These are phyloP conservation scores for Lyophyllum atratum DNA, from an alignment of 768 basidiomycete species.

Conservation along the genomic window DNA sequence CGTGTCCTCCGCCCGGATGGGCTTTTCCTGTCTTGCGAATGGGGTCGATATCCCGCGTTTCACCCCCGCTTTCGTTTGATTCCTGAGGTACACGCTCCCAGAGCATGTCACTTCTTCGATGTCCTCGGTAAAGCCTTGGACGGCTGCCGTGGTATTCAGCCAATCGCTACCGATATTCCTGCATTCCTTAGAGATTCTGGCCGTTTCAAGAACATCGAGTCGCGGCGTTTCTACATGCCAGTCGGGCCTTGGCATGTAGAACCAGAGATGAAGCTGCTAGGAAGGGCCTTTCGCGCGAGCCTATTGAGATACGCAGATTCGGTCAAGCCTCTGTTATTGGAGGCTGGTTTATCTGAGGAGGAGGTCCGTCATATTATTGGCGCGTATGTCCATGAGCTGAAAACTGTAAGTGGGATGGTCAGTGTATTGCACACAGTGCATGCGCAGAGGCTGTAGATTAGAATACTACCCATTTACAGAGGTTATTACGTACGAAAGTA, in stretches of 20 bases:
- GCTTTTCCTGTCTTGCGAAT: conserved; percentile 67
- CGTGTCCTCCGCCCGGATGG: conserved; percentile 74
- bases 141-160: conserved; percentile 35
- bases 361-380: conserved; percentile 41
- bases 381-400: conserved; percentile 49
- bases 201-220: conserved; percentile 42
- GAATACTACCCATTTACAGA: neutral
- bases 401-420: conserved; percentile 47
- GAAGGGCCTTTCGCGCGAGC: conserved; percentile 39
- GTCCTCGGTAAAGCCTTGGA: conserved; percentile 36
- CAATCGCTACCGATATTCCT: conserved; percentile 39
- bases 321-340: conserved; percentile 46
- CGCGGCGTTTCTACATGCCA: conserved; percentile 41
- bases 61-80: conserved; percentile 29
- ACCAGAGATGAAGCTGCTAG: conserved; percentile 35
- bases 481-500: neutral
- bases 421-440: conserved; percentile 51
- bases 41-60: conserved; percentile 46
- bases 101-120: conserved; percentile 37
- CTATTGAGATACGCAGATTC: conserved; percentile 48
- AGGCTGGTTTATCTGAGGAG: conserved; percentile 35
- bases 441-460: conserved; percentile 26
- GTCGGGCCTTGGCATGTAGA: conserved; percentile 52
- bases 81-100: conserved; percentile 40
- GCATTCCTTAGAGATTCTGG: conserved; percentile 35